These are phyloP conservation scores for Hirsutella rhossiliensis DNA, from an alignment of 2,329 filamentous ascomycete species.

Conservation along the genomic window DNA sequence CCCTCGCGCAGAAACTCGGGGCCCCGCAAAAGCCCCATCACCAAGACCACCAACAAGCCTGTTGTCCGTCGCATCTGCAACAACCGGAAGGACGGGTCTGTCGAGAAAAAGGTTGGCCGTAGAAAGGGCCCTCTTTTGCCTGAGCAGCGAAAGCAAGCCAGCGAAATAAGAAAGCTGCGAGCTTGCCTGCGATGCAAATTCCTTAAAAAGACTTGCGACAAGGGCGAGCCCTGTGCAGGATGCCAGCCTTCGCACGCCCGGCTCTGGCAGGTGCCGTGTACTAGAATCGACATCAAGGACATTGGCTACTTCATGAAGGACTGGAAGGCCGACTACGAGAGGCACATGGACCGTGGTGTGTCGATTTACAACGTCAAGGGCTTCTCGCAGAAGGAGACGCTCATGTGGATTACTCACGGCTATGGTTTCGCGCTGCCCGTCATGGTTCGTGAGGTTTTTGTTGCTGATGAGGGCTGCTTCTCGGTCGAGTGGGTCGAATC, in stretches of 20 bases:
- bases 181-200: conserved; percentile 96
- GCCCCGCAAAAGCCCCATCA: conserved; percentile 63
- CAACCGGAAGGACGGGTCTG: conserved; percentile 65
- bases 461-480: conserved; percentile 86
- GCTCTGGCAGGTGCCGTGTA: conserved; percentile 95
- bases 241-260: conserved; percentile 93
- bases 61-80: conserved; percentile 68
- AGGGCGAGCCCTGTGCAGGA: conserved; percentile 88
- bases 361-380: conserved; percentile 94
- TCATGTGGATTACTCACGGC: conserved; percentile 90
- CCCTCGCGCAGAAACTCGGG: conserved; percentile 53
- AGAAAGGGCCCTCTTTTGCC: conserved; percentile 81
- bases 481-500: conserved; percentile 89
- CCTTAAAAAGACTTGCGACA: conserved; percentile 98
- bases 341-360: conserved; percentile 75
- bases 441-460: conserved; percentile 86
- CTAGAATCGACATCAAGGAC: conserved; percentile 96
- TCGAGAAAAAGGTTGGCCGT: conserved; percentile 86
- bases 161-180: conserved; percentile 89
- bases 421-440: conserved; percentile 90
- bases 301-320: conserved; percentile 99
- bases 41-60: conserved; percentile 67
- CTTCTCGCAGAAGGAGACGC: conserved; percentile 50
- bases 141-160: conserved; percentile 91
- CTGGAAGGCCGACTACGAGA: conserved; percentile 94